Conservation (phyloP, 1,284 basidiomycete genomes). For the Ustilago trichophora region DNA sequence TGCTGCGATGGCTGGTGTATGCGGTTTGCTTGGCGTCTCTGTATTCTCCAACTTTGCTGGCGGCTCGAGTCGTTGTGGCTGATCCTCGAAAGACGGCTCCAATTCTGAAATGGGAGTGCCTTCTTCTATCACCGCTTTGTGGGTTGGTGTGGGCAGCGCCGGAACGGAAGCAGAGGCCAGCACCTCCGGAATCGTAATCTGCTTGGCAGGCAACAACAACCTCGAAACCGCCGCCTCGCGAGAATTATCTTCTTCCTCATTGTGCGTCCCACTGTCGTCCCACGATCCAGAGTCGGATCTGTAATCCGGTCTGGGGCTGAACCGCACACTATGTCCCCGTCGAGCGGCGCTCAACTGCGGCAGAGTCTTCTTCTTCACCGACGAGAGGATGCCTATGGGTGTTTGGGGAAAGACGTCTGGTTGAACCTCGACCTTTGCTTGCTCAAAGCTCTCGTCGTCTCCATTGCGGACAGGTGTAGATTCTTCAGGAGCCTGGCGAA, state of each 20-base stretch:
- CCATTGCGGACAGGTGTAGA: not conserved
- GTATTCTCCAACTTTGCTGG: conserved; percentile 3
- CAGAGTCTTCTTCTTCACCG: conserved; percentile 13
- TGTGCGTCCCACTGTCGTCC: conserved; percentile 24
- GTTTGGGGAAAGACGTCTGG: too few relatives aligned
- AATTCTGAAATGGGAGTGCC: too few relatives aligned
- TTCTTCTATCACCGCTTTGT: too few relatives aligned
- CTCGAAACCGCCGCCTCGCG: conserved; percentile 15
- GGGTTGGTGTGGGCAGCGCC: too few relatives aligned
- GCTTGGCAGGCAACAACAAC: conserved; percentile 10
- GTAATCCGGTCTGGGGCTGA: conserved; percentile 45
- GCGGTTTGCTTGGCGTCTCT: conserved; percentile 13
- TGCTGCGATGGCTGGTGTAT: conserved; percentile 12
- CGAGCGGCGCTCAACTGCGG: conserved; percentile 7
- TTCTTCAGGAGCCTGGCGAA: not conserved
- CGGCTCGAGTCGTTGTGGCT: too few relatives aligned
- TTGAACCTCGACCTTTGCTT: too few relatives aligned
- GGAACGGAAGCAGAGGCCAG: conserved; percentile 2
- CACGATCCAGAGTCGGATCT: conserved; percentile 45
- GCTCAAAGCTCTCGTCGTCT: too few relatives aligned
- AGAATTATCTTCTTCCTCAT: not conserved
- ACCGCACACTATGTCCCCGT: conserved; percentile 32
- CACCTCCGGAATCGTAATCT: conserved; percentile 27
- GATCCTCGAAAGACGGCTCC: too few relatives aligned
- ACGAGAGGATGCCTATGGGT: conserved; percentile 16